A percentile compares a stretch with the other conserved stretches of the same genome.
phyloP scores from a whole-genome alignment of 2,329 filamentous ascomycete genomes.

The Aspergillus sp. region DNA sequence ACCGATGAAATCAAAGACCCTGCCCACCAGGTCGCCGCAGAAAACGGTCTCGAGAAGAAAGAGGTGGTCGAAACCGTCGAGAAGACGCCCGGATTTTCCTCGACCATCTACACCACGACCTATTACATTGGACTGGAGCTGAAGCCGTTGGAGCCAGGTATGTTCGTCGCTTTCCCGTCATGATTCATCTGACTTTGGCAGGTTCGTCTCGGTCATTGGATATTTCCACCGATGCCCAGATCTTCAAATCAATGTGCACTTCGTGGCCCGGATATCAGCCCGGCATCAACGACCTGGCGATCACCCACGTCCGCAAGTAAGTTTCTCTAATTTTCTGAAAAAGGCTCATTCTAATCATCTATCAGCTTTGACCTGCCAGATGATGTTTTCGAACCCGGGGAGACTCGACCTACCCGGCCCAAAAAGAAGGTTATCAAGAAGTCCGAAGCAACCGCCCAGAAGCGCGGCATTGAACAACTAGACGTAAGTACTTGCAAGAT shows the following conservation, averaged over 20 bases:
- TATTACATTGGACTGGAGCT: constrained; percentile 92
- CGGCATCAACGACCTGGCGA: constrained; percentile 73
- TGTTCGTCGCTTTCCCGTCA: constrained; percentile 29
- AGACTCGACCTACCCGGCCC: constrained; percentile 64
- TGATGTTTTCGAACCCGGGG: constrained; percentile 81
- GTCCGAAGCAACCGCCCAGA: constrained; percentile 34
- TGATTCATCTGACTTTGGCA: constrained; percentile 33
- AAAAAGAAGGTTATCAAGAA: constrained; percentile 53
- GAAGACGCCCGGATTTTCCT: constrained; percentile 41
- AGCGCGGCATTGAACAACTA: constrained; percentile 40
- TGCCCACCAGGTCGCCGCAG: constrained; percentile 49
- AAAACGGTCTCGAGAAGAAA: constrained; percentile 44
- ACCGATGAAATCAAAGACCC: constrained; percentile 53
- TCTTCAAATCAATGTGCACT: constrained; percentile 81
- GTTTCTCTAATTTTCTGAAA: constrained; percentile 30
- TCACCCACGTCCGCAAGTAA: constrained; percentile 85
- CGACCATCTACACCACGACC: constrained; percentile 78
- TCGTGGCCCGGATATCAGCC: constrained; percentile 73
- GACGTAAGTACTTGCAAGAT: constrained; percentile 42
- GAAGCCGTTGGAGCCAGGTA: constrained; percentile 69
- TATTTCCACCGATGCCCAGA: constrained; percentile 71
- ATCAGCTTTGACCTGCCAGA: constrained; percentile 79
- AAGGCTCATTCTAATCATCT: constrained; percentile 14
- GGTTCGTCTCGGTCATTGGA: constrained; percentile 51
- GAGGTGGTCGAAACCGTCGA: constrained; percentile 36